phyloP scores from a whole-genome alignment of 1,284 basidiomycete genomes.

The Cryptococcus neoformans region DNA sequence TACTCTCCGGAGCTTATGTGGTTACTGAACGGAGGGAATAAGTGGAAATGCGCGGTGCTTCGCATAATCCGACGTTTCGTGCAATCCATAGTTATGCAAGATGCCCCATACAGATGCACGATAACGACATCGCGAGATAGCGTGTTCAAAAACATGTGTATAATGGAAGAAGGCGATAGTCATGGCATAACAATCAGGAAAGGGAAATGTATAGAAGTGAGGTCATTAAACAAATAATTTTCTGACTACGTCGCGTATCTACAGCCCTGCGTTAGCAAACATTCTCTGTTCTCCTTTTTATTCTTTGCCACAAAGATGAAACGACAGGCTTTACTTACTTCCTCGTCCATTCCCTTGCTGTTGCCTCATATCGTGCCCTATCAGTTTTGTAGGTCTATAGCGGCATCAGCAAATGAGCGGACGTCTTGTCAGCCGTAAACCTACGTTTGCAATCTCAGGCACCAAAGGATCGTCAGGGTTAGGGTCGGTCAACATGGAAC shows the following conservation, averaged over 20 bases:
- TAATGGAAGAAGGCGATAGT: conserved; percentile 16
- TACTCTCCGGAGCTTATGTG: too few species aligned
- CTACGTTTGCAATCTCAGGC: conserved; percentile 56
- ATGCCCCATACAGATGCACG: background rate
- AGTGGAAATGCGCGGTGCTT: too few species aligned
- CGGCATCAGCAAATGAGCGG: background rate
- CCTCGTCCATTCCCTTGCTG: conserved; percentile 95
- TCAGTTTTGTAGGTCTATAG: conserved; percentile 90
- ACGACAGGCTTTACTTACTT: conserved; percentile 60
- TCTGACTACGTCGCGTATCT: conserved; percentile 17
- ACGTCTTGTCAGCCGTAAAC: conserved; percentile 6
- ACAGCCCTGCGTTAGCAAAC: background rate
- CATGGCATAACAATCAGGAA: conserved; percentile 12
- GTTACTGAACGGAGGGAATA: too few species aligned
- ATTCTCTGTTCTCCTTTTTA: too few species aligned
- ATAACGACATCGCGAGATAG: background rate
- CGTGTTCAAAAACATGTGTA: background rate
- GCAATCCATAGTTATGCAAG: background rate
- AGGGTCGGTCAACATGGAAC: conserved; percentile 95
- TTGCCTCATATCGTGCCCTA: conserved; percentile 87
- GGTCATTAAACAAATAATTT: conserved; percentile 7
- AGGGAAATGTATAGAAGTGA: conserved; percentile 7
- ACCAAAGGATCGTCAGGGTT: conserved; percentile 89
- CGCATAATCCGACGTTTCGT: too few species aligned
- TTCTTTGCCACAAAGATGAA: too few species aligned